Evolutionary conservation across 2,329 filamentous ascomycete species (phyloP), one percentile per base, ranked within the genome.

Genomic region (Cordyceps javanica): DNA sequence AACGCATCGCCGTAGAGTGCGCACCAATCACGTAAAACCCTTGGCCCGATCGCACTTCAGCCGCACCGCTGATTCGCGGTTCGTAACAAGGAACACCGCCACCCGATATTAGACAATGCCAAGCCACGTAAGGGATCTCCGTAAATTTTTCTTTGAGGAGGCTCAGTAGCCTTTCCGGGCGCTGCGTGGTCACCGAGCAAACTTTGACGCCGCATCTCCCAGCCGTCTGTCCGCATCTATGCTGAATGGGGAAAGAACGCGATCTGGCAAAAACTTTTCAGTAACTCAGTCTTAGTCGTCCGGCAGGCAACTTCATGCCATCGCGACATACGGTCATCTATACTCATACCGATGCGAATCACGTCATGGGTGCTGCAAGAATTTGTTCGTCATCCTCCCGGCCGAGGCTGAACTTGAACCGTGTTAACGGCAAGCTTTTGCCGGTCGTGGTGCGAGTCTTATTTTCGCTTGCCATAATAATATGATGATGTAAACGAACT

Each of bases 161-260:
- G n/a, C n/a, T n/a, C n/a, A n/a, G n/a, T n/a, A n/a, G n/a, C n/a
- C n/a, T n/a, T n/a, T n/a, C n/a, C n/a, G n/a, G n/a, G n/a, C n/a
- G n/a, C n/a, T n/a, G n/a, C n/a, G n/a, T n/a, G n/a, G n/a, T n/a
- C n/a, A n/a, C n/a, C n/a, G 11, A 16, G 48, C 19, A 25, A 28
- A 2, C 3, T n/a, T 30, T 16, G n/a, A 34, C 28, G 28, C 45
- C 34, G 21, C 49, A 52, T 42, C 49, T 28, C 23, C 34, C 10
- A 30, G 5, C 25, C 36, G 25, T 25, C 14, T 19, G 48, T 21
- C n/a, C 10, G 45, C 36, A 42, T 30, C 38, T 42, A 53, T 53
- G 14, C 50, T 53, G 10, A 21, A 53, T 44, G 36, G 16, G 50
- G 50, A 42, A 42, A 42, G 3, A 53, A 53, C 50, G 50, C 50